Conservation (phyloP, 306 rosid species). For the Sesbania bispinosa region DNA sequence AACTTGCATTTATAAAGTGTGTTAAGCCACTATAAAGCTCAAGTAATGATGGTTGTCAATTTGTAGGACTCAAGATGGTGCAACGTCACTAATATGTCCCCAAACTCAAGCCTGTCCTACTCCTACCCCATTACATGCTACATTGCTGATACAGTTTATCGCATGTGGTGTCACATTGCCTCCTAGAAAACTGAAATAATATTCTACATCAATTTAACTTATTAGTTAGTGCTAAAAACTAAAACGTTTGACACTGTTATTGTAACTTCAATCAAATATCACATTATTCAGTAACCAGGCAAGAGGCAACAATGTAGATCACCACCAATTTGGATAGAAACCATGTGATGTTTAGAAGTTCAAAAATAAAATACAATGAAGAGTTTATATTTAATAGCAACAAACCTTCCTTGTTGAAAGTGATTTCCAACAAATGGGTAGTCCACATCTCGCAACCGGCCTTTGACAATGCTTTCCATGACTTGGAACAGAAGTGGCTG, state of each 20-base stretch:
- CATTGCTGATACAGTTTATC: not conserved
- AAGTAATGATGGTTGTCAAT: not conserved
- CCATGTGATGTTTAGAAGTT: slow-evolving; percentile 3
- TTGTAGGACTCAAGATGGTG: not conserved
- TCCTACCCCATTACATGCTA: not conserved
- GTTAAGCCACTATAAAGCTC: not conserved
- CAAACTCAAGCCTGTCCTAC: not conserved
- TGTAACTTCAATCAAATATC: not conserved
- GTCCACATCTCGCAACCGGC: slow-evolving; percentile 89
- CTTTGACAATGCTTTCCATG: slow-evolving; percentile 89
- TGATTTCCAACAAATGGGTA: slow-evolving; percentile 88
- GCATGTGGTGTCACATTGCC: not conserved
- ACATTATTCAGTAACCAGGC: not conserved
- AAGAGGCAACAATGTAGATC: not conserved
- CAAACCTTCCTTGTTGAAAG: slow-evolving; percentile 96
- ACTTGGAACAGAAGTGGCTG: slow-evolving; percentile 87
- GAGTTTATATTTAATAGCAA: slow-evolving; percentile 26
- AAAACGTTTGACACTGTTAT: not conserved
- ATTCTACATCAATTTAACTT: slow-evolving; percentile 2
- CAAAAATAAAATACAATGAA: slow-evolving; percentile 12
- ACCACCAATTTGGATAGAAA: slow-evolving; percentile 5
- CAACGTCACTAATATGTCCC: not conserved
- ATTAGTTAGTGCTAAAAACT: not conserved
- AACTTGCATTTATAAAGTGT: not conserved
- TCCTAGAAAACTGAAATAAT: not conserved